These are phyloP conservation scores for Talaromyces sp. DNA, from an alignment of 2,329 filamentous ascomycete species.

Conservation along the genomic window DNA sequence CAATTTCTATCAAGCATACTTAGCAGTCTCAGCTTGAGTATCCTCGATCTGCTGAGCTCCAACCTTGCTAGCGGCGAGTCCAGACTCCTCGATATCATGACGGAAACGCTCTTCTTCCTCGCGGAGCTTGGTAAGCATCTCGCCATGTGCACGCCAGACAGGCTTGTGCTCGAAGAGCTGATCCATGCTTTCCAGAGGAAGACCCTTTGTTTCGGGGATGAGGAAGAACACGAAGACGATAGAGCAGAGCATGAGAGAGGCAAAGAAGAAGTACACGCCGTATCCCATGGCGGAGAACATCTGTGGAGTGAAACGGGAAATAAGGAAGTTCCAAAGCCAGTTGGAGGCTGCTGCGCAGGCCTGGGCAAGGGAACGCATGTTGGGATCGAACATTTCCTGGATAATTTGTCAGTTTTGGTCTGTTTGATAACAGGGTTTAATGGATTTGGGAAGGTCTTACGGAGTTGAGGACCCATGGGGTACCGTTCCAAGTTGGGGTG, in stretches of 20 bases:
- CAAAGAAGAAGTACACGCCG: constrained; percentile 72
- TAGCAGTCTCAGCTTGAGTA: constrained; percentile 3
- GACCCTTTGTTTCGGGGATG: constrained; percentile 67
- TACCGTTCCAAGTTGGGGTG: constrained; percentile 73
- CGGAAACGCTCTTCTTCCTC: constrained; percentile 42
- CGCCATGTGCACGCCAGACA: constrained; percentile 39
- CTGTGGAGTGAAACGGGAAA: constrained; percentile 45
- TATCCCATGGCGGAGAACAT: constrained; percentile 53
- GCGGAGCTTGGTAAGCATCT: constrained; percentile 35
- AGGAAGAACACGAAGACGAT: constrained; percentile 64
- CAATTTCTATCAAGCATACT: constrained; percentile 21
- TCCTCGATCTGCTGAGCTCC: constrained; percentile 22
- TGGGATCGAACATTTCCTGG: constrained; percentile 70
- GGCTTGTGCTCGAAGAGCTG: constrained; percentile 56
- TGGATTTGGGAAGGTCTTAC: constrained; percentile 20
- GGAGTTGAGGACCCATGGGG: constrained; percentile 74
- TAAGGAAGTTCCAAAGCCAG: constrained; percentile 44
- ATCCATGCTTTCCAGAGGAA: constrained; percentile 68
- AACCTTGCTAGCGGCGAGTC: constrained; percentile 19
- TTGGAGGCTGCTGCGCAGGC: constrained; percentile 60
- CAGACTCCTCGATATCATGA: constrained; percentile 23
- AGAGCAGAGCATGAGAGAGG: constrained; percentile 61
- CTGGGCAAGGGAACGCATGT: constrained; percentile 70
- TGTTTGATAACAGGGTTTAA: neutral
- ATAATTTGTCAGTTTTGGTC: constrained; percentile 3